Conservation (phyloP, 345 rosid genomes). For the Citrus cavaleriei region DNA sequence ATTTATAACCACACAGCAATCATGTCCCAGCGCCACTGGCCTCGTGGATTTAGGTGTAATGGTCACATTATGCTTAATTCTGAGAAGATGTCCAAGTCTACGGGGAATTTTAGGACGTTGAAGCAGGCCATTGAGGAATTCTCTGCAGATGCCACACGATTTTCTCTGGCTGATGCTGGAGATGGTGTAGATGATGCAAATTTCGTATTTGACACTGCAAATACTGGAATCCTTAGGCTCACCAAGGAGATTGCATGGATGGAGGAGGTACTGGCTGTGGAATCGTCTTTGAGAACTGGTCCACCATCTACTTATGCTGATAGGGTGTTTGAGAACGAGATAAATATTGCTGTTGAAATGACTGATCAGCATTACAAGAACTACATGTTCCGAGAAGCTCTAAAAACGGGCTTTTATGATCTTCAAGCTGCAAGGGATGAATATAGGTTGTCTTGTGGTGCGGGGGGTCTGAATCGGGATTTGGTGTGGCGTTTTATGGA, state of each 20-base stretch:
- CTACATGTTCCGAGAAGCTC: constrained; percentile 89
- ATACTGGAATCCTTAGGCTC: constrained; percentile 81
- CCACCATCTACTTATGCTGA: constrained; percentile 78
- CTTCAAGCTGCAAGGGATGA: constrained; percentile 94
- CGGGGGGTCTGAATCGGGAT: constrained; percentile 67
- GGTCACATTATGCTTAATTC: constrained; percentile 96
- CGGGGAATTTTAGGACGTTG: constrained; percentile 90
- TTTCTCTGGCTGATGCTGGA: constrained; percentile 92
- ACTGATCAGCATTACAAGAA: constrained; percentile 64
- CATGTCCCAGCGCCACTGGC: constrained; percentile 78
- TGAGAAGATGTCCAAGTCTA: constrained; percentile 96
- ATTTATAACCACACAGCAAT: constrained; percentile 86
- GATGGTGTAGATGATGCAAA: constrained; percentile 99
- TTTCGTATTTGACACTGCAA: constrained; percentile 85
- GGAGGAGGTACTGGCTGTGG: constrained; percentile 71
- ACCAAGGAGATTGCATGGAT: constrained; percentile 91
- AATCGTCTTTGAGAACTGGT: constrained; percentile 67
- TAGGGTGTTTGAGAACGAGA: constrained; percentile 78
- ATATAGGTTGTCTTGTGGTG: constrained; percentile 82
- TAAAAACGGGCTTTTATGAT: constrained; percentile 86
- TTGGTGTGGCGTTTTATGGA: constrained; percentile 76
- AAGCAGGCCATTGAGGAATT: constrained; percentile 80
- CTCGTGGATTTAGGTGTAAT: constrained; percentile 89
- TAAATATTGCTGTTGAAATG: constrained; percentile 70
- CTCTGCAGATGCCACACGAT: constrained; percentile 89